A percentile compares a stretch with the other conserved stretches of the same genome.
phyloP scores from a whole-genome alignment of 345 rosid genomes.

The Rubroshorea leprosula region DNA sequence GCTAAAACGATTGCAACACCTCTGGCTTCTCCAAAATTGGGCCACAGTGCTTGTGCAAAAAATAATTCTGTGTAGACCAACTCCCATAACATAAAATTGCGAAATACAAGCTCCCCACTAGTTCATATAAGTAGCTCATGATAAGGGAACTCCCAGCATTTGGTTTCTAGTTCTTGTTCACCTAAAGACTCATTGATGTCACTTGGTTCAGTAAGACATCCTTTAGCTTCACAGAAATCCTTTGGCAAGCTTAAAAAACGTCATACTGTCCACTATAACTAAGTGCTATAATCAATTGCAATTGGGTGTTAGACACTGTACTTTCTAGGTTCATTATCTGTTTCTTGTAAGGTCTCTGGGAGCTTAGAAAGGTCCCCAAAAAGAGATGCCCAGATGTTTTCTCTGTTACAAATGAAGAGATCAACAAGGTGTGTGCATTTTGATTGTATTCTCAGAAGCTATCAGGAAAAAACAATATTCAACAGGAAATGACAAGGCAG shows the following conservation, averaged over 20 bases:
- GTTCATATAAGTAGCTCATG: slow-evolving; percentile 26
- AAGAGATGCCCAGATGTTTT: slow-evolving; percentile 19
- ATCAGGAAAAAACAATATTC: too few relatives aligned
- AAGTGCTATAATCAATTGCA: slow-evolving; percentile 27
- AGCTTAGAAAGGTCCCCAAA: slow-evolving; percentile 23
- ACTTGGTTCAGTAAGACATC: slow-evolving; percentile 18
- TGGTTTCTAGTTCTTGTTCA: slow-evolving; percentile 24
- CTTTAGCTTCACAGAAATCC: slow-evolving; percentile 23
- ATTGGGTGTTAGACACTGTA: slow-evolving; percentile 16
- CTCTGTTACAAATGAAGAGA: too few relatives aligned
- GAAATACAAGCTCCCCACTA: slow-evolving; percentile 22
- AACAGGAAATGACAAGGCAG: too few relatives aligned
- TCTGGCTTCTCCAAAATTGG: slow-evolving; percentile 33
- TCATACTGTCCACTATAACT: slow-evolving; percentile 28
- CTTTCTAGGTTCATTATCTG: slow-evolving; percentile 16
- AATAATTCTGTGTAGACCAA: slow-evolving; percentile 25
- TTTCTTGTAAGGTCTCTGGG: slow-evolving; percentile 10
- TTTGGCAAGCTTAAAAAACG: slow-evolving; percentile 31
- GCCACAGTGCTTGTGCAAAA: slow-evolving; percentile 21
- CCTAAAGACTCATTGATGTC: slow-evolving; percentile 16
- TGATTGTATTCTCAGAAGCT: too few relatives aligned
- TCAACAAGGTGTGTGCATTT: too few relatives aligned
- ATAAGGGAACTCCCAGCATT: slow-evolving; percentile 12
- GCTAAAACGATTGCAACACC: too few relatives aligned
- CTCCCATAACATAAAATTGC: slow-evolving; percentile 30